Evolutionary conservation across 164 flowering plant genomes (phyloP), one percentile per base, ranked within the genome.

Genomic region (Umbellularia californica): DNA sequence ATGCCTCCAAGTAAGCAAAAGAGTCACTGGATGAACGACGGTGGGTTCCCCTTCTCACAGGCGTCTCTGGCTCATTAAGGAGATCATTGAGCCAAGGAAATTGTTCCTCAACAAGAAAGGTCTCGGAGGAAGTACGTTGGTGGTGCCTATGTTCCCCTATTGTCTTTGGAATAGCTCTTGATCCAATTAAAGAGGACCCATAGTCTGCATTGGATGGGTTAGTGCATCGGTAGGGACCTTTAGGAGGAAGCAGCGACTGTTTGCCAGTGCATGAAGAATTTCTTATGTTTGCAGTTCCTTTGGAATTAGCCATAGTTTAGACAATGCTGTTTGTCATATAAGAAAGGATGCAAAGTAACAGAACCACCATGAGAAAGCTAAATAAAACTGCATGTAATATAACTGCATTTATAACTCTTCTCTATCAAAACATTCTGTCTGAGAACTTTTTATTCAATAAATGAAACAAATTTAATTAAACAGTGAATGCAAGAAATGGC

Each of bases 21-120:
- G 98, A 88, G 74, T 94, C 97, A 82, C 97, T 95, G 6, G 97
- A 92, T 75, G 97, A 89, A 13, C 94, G 94, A 22, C 97, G 82
- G 81, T 91, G 98, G 82, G 89, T 87, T 41, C 84, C 90, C 83
- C 81, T 88, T 25, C 90, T 82, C 9, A 88, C 85, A 73, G 92
- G 94, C 68, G 90, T 89, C 67, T 90, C 97, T n/a, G 99, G 97
- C 79, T 94, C 97, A 77, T 89, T 86, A 20, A 93, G 91, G 68
- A 95, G 97, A 58, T 95, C 99, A 75, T 93, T 97, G 73, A 95
- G 90, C 97, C 99, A 93, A 47, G 93, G 89, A 68, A 94, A 97
- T 71, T 91, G 97, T 77, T 93, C 99, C 71, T 95, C 99, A 71
- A 85, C 69, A 24, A 90, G 81, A 76, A 86, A 71, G 80, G 90